phyloP scores from a whole-genome alignment of 2,329 filamentous ascomycete species.

The Phaeoacremonium minimum region DNA sequence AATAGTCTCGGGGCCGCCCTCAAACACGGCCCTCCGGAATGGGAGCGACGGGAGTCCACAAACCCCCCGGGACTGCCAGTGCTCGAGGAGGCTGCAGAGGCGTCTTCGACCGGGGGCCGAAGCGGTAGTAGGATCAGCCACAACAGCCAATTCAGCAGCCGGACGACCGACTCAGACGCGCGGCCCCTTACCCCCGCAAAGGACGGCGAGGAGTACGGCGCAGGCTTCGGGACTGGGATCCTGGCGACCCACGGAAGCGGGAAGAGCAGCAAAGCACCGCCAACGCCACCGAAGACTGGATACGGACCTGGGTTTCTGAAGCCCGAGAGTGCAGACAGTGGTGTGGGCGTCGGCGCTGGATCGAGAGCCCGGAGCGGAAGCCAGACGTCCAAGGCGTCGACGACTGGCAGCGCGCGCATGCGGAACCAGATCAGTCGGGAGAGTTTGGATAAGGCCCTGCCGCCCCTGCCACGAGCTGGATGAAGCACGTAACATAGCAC shows the following conservation, averaged over 20 bases:
- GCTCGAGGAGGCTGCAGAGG: slow-evolving; percentile 86
- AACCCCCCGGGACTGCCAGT: slow-evolving; percentile 62
- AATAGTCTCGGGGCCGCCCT: slow-evolving; percentile 3
- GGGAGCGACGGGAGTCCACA: slow-evolving; percentile 52
- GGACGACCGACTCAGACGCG: slow-evolving; percentile 21
- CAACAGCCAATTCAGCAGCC: slow-evolving; percentile 26
- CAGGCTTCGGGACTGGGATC: slow-evolving; percentile 26
- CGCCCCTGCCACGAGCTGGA: slow-evolving; percentile 43
- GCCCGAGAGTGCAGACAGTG: slow-evolving; percentile 43
- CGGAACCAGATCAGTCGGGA: slow-evolving; percentile 43
- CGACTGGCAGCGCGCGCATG: slow-evolving; percentile 12
- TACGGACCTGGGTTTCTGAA: slow-evolving; percentile 29
- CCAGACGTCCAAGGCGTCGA: slow-evolving; percentile 18
- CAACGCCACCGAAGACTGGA: slow-evolving; percentile 41
- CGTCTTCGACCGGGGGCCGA: slow-evolving; percentile 58
- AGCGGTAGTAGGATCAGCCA: slow-evolving; percentile 40
- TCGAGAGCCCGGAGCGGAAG: slow-evolving; percentile 16
- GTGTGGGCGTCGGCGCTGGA: slow-evolving; percentile 31
- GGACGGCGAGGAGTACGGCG: slow-evolving; percentile 22
- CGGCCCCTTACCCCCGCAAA: slow-evolving; percentile 39
- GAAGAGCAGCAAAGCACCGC: slow-evolving; percentile 27
- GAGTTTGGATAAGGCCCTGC: slow-evolving; percentile 57
- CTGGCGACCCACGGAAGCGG: slow-evolving; percentile 21
- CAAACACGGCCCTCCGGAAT: slow-evolving; percentile 17
- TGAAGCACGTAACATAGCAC: slow-evolving; percentile 13